Evolutionary conservation across 345 rosid genomes (phyloP).

Genomic region (Ricinus communis): DNA sequence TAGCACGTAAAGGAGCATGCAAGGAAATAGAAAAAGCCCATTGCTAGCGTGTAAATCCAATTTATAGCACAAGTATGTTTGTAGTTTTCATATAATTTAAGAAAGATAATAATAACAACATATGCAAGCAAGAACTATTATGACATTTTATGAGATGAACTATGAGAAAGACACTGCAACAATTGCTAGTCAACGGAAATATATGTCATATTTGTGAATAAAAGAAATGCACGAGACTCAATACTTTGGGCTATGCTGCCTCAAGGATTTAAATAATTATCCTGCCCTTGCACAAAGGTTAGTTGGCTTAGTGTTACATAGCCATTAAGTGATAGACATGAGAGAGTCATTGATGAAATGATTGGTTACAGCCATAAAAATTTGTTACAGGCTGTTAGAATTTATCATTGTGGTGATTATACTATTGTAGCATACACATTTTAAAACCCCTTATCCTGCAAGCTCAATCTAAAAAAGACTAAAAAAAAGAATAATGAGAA

Average conservation of each 20-base stretch:
- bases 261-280: neutral
- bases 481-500: neutral
- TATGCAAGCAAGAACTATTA: neutral
- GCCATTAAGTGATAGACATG: neutral
- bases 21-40: neutral
- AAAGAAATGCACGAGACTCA: neutral
- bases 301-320: neutral
- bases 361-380: neutral
- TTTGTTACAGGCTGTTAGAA: neutral
- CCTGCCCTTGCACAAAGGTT: neutral
- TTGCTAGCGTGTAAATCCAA: neutral
- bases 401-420: neutral
- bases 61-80: neutral
- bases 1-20: no score
- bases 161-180: neutral
- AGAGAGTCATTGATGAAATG: neutral
- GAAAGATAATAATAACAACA: neutral
- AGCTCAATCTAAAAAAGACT: neutral
- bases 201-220: neutral
- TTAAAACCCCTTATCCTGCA: neutral
- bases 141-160: neutral
- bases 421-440: neutral
- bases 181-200: neutral
- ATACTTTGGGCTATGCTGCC: neutral
- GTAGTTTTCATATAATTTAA: neutral